Conservation (phyloP, 345 rosid species). For the Carallia pectinifolia region DNA sequence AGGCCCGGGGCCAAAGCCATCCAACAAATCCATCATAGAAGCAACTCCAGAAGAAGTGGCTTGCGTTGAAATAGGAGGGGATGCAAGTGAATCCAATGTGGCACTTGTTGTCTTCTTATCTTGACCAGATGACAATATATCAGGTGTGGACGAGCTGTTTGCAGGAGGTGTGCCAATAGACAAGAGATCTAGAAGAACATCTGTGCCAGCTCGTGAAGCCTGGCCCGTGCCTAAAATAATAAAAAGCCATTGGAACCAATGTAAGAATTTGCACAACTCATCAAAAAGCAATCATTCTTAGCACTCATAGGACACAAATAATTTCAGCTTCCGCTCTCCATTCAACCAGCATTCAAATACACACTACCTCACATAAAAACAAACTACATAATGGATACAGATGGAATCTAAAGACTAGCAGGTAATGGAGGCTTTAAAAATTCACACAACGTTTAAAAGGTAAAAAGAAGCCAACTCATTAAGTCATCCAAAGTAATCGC, state of each 20-base stretch:
- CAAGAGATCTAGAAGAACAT: slow-evolving; percentile 81
- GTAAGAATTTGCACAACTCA: not conserved
- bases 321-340: not conserved
- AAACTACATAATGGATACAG: too few species aligned
- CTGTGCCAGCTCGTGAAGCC: slow-evolving; percentile 71
- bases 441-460: too few species aligned
- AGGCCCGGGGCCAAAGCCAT: slow-evolving; percentile 63
- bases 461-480: too few species aligned
- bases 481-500: too few species aligned
- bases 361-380: too few species aligned
- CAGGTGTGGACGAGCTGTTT: slow-evolving; percentile 49
- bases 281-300: not conserved
- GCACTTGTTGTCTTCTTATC: slow-evolving; percentile 38
- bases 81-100: slow-evolving; percentile 50
- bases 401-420: too few species aligned
- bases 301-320: too few species aligned
- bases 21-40: slow-evolving; percentile 77
- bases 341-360: not conserved
- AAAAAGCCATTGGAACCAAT: not conserved
- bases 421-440: too few species aligned
- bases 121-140: slow-evolving; percentile 55
- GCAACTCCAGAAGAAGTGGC: slow-evolving; percentile 46
- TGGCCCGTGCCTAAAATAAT: slow-evolving; percentile 44
- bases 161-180: slow-evolving; percentile 71
- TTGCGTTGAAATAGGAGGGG: slow-evolving; percentile 37